Evolutionary conservation across 2,329 filamentous ascomycete species (phyloP), one percentile per base, ranked within the genome.

Genomic region (Stachybotrys chlorohalonatus): DNA sequence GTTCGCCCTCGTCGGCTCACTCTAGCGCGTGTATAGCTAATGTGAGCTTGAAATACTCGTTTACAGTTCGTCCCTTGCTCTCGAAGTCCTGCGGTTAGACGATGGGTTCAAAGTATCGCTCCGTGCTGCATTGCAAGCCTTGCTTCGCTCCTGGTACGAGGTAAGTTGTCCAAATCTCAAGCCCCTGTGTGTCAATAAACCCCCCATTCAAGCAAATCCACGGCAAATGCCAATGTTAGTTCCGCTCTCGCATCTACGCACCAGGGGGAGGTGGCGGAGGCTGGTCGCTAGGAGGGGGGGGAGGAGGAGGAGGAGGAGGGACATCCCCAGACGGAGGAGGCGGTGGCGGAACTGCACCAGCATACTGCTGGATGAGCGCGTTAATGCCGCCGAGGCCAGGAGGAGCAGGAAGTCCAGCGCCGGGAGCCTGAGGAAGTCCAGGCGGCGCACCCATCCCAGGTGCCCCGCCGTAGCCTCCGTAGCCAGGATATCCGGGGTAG

Each of bases 291-390:
- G 83, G 83, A 60, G 84, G 84, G 17, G 87, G 84, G 45, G 84
- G 83, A 55, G 84, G 83, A 52, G 36, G 36, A 60, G 84, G 84
- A 17, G 87, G 84, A 46, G 84, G 83, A 55, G 84, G 83, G 52
- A 77, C 67, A 48, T 71, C 69, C 47, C 70, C 68, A 57, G 81
- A 80, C 13, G 36, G 36, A 30, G 82, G 80, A n/a, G 84, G 82
- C 31, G 84, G 84, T 48, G 81, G 81, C 55, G 78, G 74, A 36
- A 70, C 72, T 51, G 77, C 75, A 59, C 73, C 73, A 46, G 80
- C 75, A 58, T 83, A 89, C 63, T 85, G 84, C 68, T 87, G 83
- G 63, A 87, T 85, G 56, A 89, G 75, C 50, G 83, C 81, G 65
- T 80, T 84, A 57, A 86, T 74, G 47, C 82, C 82, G 57, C 80